Evolutionary conservation across 176 grass and related monocot genomes (phyloP).

Genomic region (Aegilops speltoides): DNA sequence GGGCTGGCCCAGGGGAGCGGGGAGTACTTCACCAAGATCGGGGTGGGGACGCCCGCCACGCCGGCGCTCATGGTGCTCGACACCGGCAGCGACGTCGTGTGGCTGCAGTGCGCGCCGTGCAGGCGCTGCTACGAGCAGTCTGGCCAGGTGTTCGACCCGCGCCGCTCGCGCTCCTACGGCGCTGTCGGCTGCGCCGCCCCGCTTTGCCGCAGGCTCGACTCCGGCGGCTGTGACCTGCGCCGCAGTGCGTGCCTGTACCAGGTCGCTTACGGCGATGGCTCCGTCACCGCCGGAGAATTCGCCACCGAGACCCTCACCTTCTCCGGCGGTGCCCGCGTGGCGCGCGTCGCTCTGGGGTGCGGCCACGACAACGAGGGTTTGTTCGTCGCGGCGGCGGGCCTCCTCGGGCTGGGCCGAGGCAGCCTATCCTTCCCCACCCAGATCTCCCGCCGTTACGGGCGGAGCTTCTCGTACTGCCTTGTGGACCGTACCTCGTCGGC

Average conservation of each 20-base stretch:
- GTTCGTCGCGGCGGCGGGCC: slow-evolving; percentile 80
- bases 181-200: slow-evolving; percentile 52
- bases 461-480: slow-evolving; percentile 85
- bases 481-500: slow-evolving; percentile 56
- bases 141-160: slow-evolving; percentile 71
- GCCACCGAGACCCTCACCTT: slow-evolving; percentile 87
- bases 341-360: slow-evolving; percentile 69
- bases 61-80: slow-evolving; percentile 83
- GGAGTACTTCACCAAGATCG: slow-evolving; percentile 92
- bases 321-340: slow-evolving; percentile 61
- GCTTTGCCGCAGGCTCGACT: slow-evolving; percentile 71
- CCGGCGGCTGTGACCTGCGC: slow-evolving; percentile 73
- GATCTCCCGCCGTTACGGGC: slow-evolving; percentile 64
- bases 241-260: slow-evolving; percentile 78
- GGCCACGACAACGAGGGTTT: slow-evolving; percentile 97
- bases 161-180: slow-evolving; percentile 63
- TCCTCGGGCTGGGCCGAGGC: slow-evolving; percentile 83
- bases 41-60: slow-evolving; percentile 72
- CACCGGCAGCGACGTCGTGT: slow-evolving; percentile 90
- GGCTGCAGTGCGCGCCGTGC: slow-evolving; percentile 92
- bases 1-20: slow-evolving; percentile 88
- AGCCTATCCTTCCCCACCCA: slow-evolving; percentile 79
- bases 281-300: slow-evolving; percentile 75
- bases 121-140: slow-evolving; percentile 86
- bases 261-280: slow-evolving; percentile 95